Evolutionary conservation across 2,329 filamentous ascomycete genomes (phyloP).

Genomic region (Pseudogymnoascus sp.): DNA sequence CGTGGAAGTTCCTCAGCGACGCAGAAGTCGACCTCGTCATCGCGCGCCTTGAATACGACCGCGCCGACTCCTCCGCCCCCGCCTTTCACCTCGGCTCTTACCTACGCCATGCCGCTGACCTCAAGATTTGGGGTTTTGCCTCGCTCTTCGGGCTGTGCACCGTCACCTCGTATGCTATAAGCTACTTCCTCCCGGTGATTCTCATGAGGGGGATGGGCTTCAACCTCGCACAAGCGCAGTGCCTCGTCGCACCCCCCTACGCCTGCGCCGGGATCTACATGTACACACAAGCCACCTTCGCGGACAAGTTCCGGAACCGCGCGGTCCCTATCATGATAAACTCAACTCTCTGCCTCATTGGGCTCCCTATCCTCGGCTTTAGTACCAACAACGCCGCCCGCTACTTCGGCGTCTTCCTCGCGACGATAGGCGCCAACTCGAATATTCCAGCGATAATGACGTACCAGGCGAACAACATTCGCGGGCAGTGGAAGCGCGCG

Average conservation of each 20-base stretch:
- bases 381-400: conserved; percentile 38
- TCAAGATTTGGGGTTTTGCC: conserved; percentile 52
- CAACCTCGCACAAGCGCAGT: conserved; percentile 41
- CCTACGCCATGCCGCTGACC: conserved; percentile 37
- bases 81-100: conserved; percentile 40
- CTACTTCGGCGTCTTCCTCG: conserved; percentile 41
- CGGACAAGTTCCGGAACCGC: conserved; percentile 46
- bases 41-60: conserved; percentile 44
- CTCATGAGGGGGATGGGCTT: conserved; percentile 49
- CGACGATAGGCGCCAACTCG: conserved; percentile 39
- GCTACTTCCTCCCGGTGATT: conserved; percentile 71
- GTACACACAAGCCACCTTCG: conserved; percentile 36
- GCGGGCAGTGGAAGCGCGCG: conserved; percentile 81
- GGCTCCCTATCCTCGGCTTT: conserved; percentile 37
- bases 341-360: conserved; percentile 29
- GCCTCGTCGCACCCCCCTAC: conserved; percentile 45
- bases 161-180: conserved; percentile 64
- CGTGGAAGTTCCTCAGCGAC: conserved; percentile 37
- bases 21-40: conserved; percentile 42
- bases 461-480: conserved; percentile 81
- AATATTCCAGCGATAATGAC: conserved; percentile 68
- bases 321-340: conserved; percentile 41
- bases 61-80: conserved; percentile 39
- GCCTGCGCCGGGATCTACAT: conserved; percentile 38
- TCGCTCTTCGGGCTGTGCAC: conserved; percentile 56